Evolutionary conservation across 192 early-diverging fungal genomes (phyloP), one percentile per base, ranked within the genome.

Genomic region (Coemansia sp.): DNA sequence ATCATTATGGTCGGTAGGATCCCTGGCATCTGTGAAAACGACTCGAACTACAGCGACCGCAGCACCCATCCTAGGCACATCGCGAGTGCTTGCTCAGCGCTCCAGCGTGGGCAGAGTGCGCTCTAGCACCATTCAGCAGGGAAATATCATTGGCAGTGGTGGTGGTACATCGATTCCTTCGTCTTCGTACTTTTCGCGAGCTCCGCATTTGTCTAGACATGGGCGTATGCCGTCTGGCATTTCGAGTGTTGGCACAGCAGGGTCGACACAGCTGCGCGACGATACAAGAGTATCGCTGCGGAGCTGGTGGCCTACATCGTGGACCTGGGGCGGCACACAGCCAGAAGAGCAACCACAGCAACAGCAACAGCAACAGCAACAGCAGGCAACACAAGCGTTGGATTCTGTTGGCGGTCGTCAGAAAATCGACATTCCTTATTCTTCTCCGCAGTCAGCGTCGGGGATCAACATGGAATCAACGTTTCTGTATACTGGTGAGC

Each of bases 401-500:
- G 23, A 26, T 3, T 10, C 13, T 12, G 26, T 19, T 23, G 15
- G 5, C 50, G n/a, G 6, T 1, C 9, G 52, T 13, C 52, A 19
- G 23, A 9, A 26, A 13, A 26, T 26, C 2, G 38, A 9, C 39
- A 9, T 52, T 56, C 44, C 26, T 5, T 43, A 52, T 9, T 19
- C 23, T 2, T 58, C 47, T 7, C 65, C 54, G 16, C 63, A 45
- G n/a, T 54, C 50, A 56, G 63, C 56, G 11, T 76, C 79, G 18
- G 79, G 70, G 11, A 53, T 67, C 42, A 70, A 76, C 15, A 56
- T 42, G n/a, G 42, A 64, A 8, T 70, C 79, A 2, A 76, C 74
- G 6, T 82, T 82, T 63, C 44, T 82, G 56, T 82, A 47, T 21
- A 82, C 79, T 4, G 79, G 79, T 54, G 71, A 73, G 40, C 42